Conservation (phyloP, 225 moss, liverwort and hornwort species). For the Anthoceros angustus region DNA sequence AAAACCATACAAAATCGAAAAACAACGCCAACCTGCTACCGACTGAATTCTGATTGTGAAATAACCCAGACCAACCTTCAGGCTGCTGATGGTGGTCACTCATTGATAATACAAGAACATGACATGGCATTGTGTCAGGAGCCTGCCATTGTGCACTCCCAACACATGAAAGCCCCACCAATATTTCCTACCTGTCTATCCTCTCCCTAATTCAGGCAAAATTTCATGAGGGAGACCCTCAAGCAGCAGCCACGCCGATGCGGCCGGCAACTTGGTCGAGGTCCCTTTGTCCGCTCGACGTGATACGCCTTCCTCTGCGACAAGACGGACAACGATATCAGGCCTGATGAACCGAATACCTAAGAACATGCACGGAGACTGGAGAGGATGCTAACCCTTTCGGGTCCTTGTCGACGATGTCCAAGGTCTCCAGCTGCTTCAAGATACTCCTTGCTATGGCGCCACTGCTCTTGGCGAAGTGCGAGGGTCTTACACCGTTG, state of each 20-base stretch:
- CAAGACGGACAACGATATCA: not conserved
- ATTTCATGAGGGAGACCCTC: too few relatives aligned
- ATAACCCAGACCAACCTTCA: too few relatives aligned
- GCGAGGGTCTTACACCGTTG: conserved; percentile 71
- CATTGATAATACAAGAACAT: too few relatives aligned
- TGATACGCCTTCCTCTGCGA: not conserved
- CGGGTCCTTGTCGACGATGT: conserved; percentile 79
- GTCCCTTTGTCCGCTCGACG: not conserved
- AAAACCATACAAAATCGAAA: too few relatives aligned
- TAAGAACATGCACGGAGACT: not conserved
- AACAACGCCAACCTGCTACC: too few relatives aligned
- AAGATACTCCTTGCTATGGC: conserved; percentile 69
- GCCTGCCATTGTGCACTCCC: too few relatives aligned
- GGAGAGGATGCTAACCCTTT: conserved; percentile 42
- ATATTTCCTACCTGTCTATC: too few relatives aligned
- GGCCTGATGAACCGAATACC: not conserved
- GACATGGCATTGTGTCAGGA: too few relatives aligned
- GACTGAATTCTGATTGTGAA: too few relatives aligned
- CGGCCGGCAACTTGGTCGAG: conserved; percentile 1
- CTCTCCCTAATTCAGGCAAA: too few relatives aligned
- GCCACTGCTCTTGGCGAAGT: conserved; percentile 84
- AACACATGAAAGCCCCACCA: too few relatives aligned
- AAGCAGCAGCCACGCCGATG: not conserved
- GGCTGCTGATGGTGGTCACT: too few relatives aligned
- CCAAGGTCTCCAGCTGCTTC: conserved; percentile 73